phyloP scores from a whole-genome alignment of 257 asterid species.

The Penstemon eatonii region DNA sequence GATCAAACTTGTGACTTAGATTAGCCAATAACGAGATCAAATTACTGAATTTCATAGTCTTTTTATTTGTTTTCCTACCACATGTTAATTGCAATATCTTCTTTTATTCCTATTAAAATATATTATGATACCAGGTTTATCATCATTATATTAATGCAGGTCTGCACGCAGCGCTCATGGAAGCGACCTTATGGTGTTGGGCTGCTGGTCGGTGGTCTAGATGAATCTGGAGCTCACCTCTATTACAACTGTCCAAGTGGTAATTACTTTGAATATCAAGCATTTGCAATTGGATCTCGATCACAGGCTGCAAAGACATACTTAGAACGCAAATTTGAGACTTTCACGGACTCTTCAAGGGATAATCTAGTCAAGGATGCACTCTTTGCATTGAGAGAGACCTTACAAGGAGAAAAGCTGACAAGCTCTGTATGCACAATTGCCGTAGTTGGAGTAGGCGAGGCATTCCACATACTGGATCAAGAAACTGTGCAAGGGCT shows the following conservation, averaged over 20 bases:
- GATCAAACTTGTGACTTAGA: not conserved
- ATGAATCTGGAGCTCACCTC: slow-evolving; percentile 73
- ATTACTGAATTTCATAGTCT: not conserved
- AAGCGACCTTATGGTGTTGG: slow-evolving; percentile 74
- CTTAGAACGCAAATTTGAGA: slow-evolving; percentile 58
- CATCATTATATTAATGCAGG: slow-evolving; percentile 35
- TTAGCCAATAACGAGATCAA: not conserved
- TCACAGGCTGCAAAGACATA: slow-evolving; percentile 79
- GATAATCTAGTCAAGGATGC: slow-evolving; percentile 64
- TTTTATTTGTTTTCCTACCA: slow-evolving; percentile 1
- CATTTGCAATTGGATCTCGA: slow-evolving; percentile 71
- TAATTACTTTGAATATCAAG: slow-evolving; percentile 72
- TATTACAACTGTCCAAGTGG: slow-evolving; percentile 75
- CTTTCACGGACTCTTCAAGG: slow-evolving; percentile 47
- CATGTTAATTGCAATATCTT: not conserved
- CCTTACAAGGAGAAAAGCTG: slow-evolving; percentile 64
- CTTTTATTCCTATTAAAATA: not conserved
- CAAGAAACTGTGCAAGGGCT: slow-evolving; percentile 52
- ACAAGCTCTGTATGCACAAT: slow-evolving; percentile 62
- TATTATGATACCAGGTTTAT: not conserved
- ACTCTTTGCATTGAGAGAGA: slow-evolving; percentile 64
- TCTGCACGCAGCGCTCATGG: slow-evolving; percentile 73
- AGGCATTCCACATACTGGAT: slow-evolving; percentile 56
- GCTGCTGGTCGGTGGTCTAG: slow-evolving; percentile 64
- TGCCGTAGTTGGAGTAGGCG: slow-evolving; percentile 57